phyloP scores from a whole-genome alignment of 768 basidiomycete species.

The Phylloporus rhodoxanthus region DNA sequence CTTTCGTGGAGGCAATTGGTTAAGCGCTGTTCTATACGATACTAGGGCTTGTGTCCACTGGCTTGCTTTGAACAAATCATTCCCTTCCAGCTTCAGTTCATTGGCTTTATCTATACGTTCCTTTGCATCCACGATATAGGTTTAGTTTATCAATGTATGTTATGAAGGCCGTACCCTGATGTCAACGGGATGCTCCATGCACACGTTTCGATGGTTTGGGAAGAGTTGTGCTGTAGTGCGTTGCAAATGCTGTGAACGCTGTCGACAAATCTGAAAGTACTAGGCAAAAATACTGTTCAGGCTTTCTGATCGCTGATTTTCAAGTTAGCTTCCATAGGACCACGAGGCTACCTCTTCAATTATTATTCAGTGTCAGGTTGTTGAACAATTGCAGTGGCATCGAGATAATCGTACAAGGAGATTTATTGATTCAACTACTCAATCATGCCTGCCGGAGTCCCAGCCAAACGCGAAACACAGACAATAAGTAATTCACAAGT shows the following conservation, averaged over 20 bases:
- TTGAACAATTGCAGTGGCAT: neutral
- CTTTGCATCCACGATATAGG: slow-evolving; percentile 27
- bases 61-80: slow-evolving; percentile 59
- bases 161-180: slow-evolving; percentile 1
- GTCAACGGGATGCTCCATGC: neutral
- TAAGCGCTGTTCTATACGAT: slow-evolving; percentile 65
- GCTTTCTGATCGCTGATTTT: neutral
- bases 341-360: too few species aligned
- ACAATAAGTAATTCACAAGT: neutral
- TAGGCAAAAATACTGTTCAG: neutral
- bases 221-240: too few species aligned
- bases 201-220: too few species aligned
- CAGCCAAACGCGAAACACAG: neutral
- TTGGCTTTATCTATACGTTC: slow-evolving; percentile 46
- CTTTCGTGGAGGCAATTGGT: slow-evolving; percentile 50
- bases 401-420: neutral
- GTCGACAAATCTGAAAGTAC: neutral
- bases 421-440: neutral
- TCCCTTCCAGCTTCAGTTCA: slow-evolving; percentile 70
- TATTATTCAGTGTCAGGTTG: neutral
- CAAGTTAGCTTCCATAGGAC: too few species aligned
- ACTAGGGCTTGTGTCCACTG: slow-evolving; percentile 67
- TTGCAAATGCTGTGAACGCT: neutral
- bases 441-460: neutral
- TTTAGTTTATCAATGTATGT: neutral